phyloP scores from a whole-genome alignment of 202 grass and related monocot species.

The Schoenoplectus triqueter region DNA sequence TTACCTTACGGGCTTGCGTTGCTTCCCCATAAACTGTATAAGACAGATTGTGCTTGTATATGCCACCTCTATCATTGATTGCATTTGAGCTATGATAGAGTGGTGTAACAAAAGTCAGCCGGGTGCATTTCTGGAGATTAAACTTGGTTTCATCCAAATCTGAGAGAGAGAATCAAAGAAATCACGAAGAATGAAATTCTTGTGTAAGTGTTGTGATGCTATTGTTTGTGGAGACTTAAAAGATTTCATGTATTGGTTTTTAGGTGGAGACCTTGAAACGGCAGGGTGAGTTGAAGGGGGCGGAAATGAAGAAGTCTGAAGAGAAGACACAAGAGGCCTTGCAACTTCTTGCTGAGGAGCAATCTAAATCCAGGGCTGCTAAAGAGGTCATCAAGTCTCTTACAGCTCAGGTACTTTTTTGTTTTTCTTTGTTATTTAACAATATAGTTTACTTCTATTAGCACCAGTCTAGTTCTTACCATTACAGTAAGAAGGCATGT shows the following conservation, averaged over 20 bases:
- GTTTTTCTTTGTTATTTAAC: conserved; percentile 16
- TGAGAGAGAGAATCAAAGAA: neutral
- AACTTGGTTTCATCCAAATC: neutral
- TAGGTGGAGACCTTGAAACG: conserved; percentile 70
- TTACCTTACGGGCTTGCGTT: conserved; percentile 23
- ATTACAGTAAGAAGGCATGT: neutral
- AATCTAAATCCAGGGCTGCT: conserved; percentile 72
- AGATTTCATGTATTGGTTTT: neutral
- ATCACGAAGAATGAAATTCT: neutral
- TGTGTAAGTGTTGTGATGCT: conserved; percentile 2
- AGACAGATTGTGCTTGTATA: neutral
- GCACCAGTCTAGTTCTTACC: neutral
- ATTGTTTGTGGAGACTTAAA: neutral
- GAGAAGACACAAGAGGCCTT: conserved; percentile 72
- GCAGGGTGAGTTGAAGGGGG: conserved; percentile 59
- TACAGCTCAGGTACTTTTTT: conserved; percentile 67
- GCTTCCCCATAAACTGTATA: conserved; percentile 30
- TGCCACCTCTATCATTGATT: neutral
- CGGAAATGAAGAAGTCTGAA: conserved; percentile 68
- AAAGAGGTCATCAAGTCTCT: conserved; percentile 97
- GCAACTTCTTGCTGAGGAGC: conserved; percentile 70
- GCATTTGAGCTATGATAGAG: neutral
- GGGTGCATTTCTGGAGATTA: neutral
- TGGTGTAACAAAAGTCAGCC: neutral
- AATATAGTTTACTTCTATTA: conserved; percentile 1